Conservation (phyloP, 495 filamentous ascomycete species). For the Talaromyces liani region DNA sequence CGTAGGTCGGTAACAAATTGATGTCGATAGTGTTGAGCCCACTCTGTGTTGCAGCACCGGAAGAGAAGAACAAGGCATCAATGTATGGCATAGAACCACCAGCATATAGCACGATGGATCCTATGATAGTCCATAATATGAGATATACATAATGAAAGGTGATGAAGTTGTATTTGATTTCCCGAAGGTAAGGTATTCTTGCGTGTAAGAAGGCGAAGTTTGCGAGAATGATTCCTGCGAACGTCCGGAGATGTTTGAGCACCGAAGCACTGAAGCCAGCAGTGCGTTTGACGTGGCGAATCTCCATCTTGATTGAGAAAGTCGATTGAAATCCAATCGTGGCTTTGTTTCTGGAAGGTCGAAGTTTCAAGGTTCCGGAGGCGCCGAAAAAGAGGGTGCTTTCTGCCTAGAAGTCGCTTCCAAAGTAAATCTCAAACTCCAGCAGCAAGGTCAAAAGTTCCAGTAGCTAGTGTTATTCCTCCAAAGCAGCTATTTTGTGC, state of each 20-base stretch:
- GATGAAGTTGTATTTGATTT: constrained; percentile 49
- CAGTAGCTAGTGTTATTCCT: neutral
- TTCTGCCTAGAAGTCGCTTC: neutral
- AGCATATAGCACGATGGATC: constrained; percentile 70
- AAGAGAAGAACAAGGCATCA: constrained; percentile 81
- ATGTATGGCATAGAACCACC: constrained; percentile 60
- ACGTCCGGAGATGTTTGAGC: neutral
- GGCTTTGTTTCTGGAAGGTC: neutral
- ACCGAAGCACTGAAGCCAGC: neutral
- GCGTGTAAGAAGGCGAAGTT: neutral
- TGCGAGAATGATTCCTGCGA: neutral
- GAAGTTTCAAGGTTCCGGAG: neutral
- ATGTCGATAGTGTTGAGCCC: constrained; percentile 83
- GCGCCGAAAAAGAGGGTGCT: too few relatives aligned
- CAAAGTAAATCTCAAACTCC: neutral
- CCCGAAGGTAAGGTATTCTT: constrained; percentile 4
- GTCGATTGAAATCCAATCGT: neutral
- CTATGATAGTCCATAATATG: constrained; percentile 56
- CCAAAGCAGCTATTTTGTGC: neutral
- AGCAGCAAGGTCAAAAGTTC: neutral
- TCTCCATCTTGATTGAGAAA: neutral
- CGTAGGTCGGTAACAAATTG: constrained; percentile 66
- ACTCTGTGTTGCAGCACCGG: constrained; percentile 79
- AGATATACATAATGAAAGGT: constrained; percentile 82
- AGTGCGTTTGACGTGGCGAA: neutral